These are phyloP conservation scores for Megacollybia marginata DNA, from an alignment of 768 basidiomycete genomes.

Conservation along the genomic window DNA sequence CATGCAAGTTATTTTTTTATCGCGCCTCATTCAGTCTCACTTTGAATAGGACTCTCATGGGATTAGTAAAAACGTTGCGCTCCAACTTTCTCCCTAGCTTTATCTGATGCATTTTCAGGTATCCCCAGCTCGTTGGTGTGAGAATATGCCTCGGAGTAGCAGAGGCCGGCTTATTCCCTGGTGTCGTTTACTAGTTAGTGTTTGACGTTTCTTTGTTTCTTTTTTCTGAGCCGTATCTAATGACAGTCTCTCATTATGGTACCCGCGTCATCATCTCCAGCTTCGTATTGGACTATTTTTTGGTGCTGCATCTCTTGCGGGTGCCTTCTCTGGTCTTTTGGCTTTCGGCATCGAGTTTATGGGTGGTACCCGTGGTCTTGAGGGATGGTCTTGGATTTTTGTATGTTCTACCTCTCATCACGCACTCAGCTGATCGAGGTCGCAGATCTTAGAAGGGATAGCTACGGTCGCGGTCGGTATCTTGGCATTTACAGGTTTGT, in stretches of 20 bases:
- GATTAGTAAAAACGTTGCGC: slow-evolving; percentile 55
- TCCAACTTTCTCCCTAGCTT: not conserved
- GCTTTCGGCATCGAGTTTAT: slow-evolving; percentile 51
- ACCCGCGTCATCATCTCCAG: slow-evolving; percentile 55
- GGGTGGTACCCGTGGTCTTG: slow-evolving; percentile 33
- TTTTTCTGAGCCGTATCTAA: not conserved
- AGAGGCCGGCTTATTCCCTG: slow-evolving; percentile 69
- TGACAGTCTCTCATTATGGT: slow-evolving; percentile 57
- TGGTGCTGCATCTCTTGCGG: slow-evolving; percentile 55
- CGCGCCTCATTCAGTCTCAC: too few relatives aligned
- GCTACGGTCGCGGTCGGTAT: slow-evolving; percentile 50
- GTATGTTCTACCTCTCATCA: slow-evolving; percentile 17
- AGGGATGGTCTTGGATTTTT: slow-evolving; percentile 68
- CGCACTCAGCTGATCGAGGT: not conserved
- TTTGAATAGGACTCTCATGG: slow-evolving; percentile 48
- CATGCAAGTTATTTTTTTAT: slow-evolving; percentile 31
- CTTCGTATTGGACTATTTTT: slow-evolving; percentile 58
- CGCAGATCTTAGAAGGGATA: slow-evolving; percentile 57
- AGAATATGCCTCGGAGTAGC: slow-evolving; percentile 56
- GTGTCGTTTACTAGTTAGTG: slow-evolving; percentile 64
- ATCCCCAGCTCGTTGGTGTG: slow-evolving; percentile 50
- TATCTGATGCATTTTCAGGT: slow-evolving; percentile 27
- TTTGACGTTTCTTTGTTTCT: not conserved
- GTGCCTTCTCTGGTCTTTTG: slow-evolving; percentile 54
- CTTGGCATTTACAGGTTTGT: slow-evolving; percentile 40